phyloP scores from a whole-genome alignment of 768 basidiomycete genomes.

The Filobasidium wieringae region DNA sequence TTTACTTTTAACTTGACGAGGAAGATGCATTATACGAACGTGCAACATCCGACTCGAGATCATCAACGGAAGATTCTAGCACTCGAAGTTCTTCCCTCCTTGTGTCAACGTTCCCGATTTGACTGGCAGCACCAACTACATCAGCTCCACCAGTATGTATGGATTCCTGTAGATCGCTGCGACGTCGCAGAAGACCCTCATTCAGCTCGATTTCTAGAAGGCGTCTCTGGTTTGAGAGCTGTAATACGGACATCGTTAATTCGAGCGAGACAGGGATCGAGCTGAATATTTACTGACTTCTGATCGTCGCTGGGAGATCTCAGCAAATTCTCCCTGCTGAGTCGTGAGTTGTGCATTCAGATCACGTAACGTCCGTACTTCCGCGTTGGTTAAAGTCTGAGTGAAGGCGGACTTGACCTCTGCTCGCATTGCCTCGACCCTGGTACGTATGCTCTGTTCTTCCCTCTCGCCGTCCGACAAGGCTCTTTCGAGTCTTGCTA shows the following conservation, averaged over 20 bases:
- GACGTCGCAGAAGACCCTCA: constrained; percentile 67
- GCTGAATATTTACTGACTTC: constrained; percentile 50
- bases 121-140: constrained; percentile 44
- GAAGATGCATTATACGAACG: constrained; percentile 38
- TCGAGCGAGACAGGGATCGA: background rate
- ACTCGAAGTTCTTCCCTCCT: constrained; percentile 56
- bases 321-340: constrained; percentile 57
- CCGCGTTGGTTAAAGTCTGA: constrained; percentile 59
- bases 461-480: constrained; percentile 64
- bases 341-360: constrained; percentile 67
- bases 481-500: constrained; percentile 55
- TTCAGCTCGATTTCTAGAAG: constrained; percentile 83
- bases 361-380: constrained; percentile 53
- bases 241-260: background rate
- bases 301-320: constrained; percentile 55
- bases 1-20: background rate
- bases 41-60: constrained; percentile 53
- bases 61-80: constrained; percentile 56
- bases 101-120: constrained; percentile 53
- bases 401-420: constrained; percentile 68
- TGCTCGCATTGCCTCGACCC: constrained; percentile 52
- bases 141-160: constrained; percentile 17
- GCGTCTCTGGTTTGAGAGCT: constrained; percentile 68
- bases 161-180: constrained; percentile 56
- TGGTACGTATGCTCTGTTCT: constrained; percentile 50